These are phyloP conservation scores for Macadamia tetraphylla DNA, from an alignment of 164 flowering plant species.

Conservation along the genomic window DNA sequence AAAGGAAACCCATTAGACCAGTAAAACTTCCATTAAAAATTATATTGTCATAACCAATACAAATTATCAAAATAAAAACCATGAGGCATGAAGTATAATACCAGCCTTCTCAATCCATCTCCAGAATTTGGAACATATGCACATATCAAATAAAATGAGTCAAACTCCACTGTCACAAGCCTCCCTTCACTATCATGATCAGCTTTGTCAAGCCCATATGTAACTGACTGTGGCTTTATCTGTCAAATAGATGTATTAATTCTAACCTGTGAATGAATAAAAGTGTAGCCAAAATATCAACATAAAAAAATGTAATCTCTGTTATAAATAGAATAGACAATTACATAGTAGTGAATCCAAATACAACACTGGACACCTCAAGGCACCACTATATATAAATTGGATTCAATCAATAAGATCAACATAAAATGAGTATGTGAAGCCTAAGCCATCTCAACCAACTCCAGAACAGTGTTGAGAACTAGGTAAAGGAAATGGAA, in stretches of 20 bases:
- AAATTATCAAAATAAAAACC: not conserved
- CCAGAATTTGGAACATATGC: constrained; percentile 97
- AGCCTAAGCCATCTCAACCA: not conserved
- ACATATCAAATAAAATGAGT: constrained; percentile 61
- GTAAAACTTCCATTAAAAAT: not conserved
- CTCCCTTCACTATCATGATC: constrained; percentile 97
- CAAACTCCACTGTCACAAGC: constrained; percentile 86
- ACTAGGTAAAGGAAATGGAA: not conserved
- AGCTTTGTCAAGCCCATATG: constrained; percentile 77
- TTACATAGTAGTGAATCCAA: not conserved
- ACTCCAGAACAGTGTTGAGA: not conserved
- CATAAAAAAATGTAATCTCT: not conserved
- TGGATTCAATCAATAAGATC: too few relatives aligned
- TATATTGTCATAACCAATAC: not conserved
- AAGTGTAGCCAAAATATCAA: not conserved
- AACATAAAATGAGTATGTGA: not conserved
- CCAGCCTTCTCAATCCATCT: constrained; percentile 91
- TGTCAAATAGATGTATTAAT: constrained; percentile 22
- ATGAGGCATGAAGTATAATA: constrained; percentile 17
- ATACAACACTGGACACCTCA: not conserved
- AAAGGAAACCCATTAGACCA: constrained; percentile 10
- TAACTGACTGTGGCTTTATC: constrained; percentile 87
- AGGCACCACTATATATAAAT: too few relatives aligned
- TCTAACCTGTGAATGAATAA: not conserved
- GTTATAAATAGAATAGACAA: not conserved